Base-by-base conservation (phyloP, 2,329 filamentous ascomycete species). In the Orbilia brochopaga region DNA sequence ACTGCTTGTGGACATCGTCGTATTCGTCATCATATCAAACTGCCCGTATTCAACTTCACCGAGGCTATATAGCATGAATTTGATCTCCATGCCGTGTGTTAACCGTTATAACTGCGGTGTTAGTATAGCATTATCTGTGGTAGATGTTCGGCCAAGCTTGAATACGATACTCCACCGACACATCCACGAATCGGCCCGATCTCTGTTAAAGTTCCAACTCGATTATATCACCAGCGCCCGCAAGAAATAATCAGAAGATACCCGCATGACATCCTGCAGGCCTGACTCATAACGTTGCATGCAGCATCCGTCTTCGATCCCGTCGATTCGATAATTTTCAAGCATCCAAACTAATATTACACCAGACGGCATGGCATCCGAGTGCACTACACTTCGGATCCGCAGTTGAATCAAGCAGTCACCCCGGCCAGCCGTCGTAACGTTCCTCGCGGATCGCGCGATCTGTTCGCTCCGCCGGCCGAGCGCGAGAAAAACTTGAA, bases 201-300 rank as follows among this genome's bases (percentile, higher is more conserved):
- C 37, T 4, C n/a, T 2, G 37, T 42, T 42, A 5, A 8, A 32
- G 4, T 5, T 42, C 17, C 6, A 23, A 5, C 19, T 48, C 11
- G 44, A 21, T 48, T 48, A 8, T 5, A 15, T 19, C 17, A 3
- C 21, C 21, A 6, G 15, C 44, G n/a, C 8, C 11, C 44, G n/a
- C 44, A 32, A 32, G 27, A 32, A 32, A 32, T 21, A 21, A 5
- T 19, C 15, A 19, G 21, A n/a, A 37, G 32, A 6, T 24, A 53
- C 50, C 50, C 50, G 50, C 50, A 53, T 53, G 50, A 53, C 50
- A 19, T 5, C n/a, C n/a, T n/a, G n/a, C n/a, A n/a, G n/a, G n/a
- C 19, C 50, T 53, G 23, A 30, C 50, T 53, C 50, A 53, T 32
- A 53, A 15, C 13, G 50, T 53, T 53, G 23, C 50, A 53, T 53